Percentiles rank a stretch among this genome's conserved stretches.
phyloP scores from a whole-genome alignment of 2,329 filamentous ascomycete species.

The Phyllosticta citriasiana region DNA sequence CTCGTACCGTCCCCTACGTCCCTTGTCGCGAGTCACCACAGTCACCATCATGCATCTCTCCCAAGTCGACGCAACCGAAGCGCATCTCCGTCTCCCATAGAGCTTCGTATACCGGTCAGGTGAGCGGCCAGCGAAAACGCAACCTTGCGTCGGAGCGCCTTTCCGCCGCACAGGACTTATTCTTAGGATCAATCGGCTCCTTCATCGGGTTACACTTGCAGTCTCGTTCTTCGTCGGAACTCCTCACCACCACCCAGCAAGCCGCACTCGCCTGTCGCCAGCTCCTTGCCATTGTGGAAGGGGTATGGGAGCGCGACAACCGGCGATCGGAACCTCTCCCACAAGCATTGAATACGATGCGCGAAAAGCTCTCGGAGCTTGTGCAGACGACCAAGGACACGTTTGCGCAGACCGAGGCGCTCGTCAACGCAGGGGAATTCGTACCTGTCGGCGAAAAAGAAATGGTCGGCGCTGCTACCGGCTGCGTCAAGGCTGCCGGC shows the following conservation, averaged over 20 bases:
- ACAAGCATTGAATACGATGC: conserved; percentile 64
- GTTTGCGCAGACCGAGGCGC: conserved; percentile 56
- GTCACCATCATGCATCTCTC: conserved; percentile 4
- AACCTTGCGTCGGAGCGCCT: conserved; percentile 78
- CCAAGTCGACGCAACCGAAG: conserved; percentile 22
- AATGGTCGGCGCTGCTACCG: conserved; percentile 69
- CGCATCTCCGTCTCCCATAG: conserved; percentile 55
- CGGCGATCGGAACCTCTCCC: conserved; percentile 57
- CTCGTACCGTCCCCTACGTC: neutral
- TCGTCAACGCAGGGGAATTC: conserved; percentile 65
- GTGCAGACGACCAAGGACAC: conserved; percentile 74
- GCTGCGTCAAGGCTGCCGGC: conserved; percentile 80
- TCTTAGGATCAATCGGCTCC: conserved; percentile 81
- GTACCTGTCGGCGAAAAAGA: conserved; percentile 69
- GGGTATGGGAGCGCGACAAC: conserved; percentile 68
- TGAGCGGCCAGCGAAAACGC: conserved; percentile 51
- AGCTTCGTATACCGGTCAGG: conserved; percentile 63
- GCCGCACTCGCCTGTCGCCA: conserved; percentile 73
- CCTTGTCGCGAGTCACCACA: neutral
- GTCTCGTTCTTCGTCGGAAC: conserved; percentile 77
- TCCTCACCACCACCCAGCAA: conserved; percentile 72
- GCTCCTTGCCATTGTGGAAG: conserved; percentile 69
- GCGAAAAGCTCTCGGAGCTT: conserved; percentile 67
- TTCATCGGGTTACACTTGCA: conserved; percentile 92
- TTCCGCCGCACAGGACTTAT: conserved; percentile 70